Conservation (phyloP, 192 early-diverging fungal genomes). For the Phlyctochytrium arcticum region DNA sequence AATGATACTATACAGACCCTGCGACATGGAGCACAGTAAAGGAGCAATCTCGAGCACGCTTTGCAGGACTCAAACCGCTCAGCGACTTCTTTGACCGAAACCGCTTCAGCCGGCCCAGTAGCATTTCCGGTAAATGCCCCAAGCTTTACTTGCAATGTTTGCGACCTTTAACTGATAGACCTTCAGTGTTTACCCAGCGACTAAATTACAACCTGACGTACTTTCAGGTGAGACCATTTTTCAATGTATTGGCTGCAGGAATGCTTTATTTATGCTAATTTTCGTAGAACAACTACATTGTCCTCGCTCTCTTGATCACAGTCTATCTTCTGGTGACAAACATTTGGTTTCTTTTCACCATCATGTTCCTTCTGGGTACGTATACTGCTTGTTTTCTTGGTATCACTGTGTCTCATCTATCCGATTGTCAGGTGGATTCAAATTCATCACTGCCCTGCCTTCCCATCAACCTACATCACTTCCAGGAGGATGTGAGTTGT, state of each 20-base stretch:
- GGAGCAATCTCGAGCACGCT: constrained; percentile 11
- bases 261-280: background rate
- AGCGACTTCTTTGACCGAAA: constrained; percentile 35
- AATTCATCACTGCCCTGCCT: constrained; percentile 30
- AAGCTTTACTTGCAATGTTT: background rate
- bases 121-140: background rate
- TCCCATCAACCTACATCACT: constrained; percentile 30
- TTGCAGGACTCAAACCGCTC: constrained; percentile 30
- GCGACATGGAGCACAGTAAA: constrained; percentile 24
- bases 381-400: background rate
- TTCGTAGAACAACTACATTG: constrained; percentile 42
- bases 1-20: constrained; percentile 5
- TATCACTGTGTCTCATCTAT: background rate
- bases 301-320: constrained; percentile 33
- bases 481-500: constrained; percentile 17
- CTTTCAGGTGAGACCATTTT: constrained; percentile 35
- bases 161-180: background rate
- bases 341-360: constrained; percentile 37
- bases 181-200: constrained; percentile 24
- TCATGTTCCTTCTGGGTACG: constrained; percentile 37
- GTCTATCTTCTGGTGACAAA: constrained; percentile 43
- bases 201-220: constrained; percentile 36
- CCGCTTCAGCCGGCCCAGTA: constrained; percentile 27
- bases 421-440: constrained; percentile 23
- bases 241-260: background rate